These are phyloP conservation scores for Phialophora macrospora DNA, from an alignment of 2,329 filamentous ascomycete genomes.

Conservation along the genomic window DNA sequence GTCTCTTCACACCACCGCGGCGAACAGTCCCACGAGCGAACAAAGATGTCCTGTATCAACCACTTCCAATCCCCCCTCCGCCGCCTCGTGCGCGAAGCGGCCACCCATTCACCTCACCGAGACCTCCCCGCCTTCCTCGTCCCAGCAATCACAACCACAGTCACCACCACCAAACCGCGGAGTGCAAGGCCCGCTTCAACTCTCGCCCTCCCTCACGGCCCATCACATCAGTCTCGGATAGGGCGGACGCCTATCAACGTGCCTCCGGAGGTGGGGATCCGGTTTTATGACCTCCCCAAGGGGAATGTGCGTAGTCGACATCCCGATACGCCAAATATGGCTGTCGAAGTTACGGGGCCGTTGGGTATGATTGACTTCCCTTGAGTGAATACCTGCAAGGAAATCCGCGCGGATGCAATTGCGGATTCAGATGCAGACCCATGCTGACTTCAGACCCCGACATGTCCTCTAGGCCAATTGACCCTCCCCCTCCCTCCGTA, in stretches of 20 bases:
- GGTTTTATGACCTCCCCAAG: constrained; percentile 66
- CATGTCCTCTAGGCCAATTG: constrained; percentile 65
- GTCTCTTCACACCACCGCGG: neutral
- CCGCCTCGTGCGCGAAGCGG: constrained; percentile 58
- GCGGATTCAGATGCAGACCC: constrained; percentile 15
- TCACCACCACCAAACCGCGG: neutral
- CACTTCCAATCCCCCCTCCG: constrained; percentile 63
- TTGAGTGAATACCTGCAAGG: neutral
- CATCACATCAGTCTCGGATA: constrained; percentile 75
- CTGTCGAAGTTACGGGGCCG: constrained; percentile 77
- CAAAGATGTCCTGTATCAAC: constrained; percentile 67
- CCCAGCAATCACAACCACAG: constrained; percentile 60
- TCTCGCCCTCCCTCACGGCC: constrained; percentile 63
- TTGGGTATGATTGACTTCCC: constrained; percentile 63
- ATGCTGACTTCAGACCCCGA: constrained; percentile 29
- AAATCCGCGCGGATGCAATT: neutral
- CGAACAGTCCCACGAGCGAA: neutral
- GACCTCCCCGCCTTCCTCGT: constrained; percentile 74
- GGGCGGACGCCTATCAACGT: constrained; percentile 79
- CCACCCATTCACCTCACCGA: constrained; percentile 46
- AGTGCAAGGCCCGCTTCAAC: constrained; percentile 44
- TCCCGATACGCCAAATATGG: constrained; percentile 65
- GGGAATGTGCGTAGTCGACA: constrained; percentile 65
- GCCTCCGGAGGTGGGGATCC: constrained; percentile 80
- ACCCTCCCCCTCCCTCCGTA: constrained; percentile 79